These are phyloP conservation scores for Botryococcus braunii DNA, from an alignment of 163 green algal genomes.

Conservation along the genomic window DNA sequence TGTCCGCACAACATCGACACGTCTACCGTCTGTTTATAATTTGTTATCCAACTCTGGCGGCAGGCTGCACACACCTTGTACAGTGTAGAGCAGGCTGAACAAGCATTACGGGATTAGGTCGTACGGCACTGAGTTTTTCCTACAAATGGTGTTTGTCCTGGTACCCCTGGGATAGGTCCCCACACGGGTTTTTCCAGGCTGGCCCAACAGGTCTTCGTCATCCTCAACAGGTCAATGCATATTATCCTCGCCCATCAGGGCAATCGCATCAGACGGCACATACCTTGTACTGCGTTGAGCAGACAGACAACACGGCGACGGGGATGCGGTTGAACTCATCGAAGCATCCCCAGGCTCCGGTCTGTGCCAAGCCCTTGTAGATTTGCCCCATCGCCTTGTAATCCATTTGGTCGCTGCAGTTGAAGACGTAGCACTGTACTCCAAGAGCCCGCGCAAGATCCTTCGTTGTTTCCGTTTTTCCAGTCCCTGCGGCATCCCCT, in stretches of 20 bases:
- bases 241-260: background rate
- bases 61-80: too few relatives aligned
- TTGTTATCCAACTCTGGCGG: too few relatives aligned
- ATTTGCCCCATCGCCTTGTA: conserved; percentile 71
- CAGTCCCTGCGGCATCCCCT: conserved; percentile 62
- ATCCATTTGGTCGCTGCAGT: conserved; percentile 95
- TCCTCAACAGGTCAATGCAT: background rate
- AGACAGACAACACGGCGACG: conserved; percentile 70
- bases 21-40: too few relatives aligned
- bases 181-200: too few relatives aligned
- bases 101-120: too few relatives aligned
- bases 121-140: too few relatives aligned
- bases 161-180: too few relatives aligned
- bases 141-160: too few relatives aligned
- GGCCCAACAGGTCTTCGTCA: background rate
- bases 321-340: conserved; percentile 94
- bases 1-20: too few relatives aligned
- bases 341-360: conserved; percentile 87
- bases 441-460: conserved; percentile 80
- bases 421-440: conserved; percentile 91
- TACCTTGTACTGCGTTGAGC: conserved; percentile 88
- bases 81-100: too few relatives aligned
- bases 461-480: conserved; percentile 91
- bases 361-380: conserved; percentile 89
- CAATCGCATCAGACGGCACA: background rate